phyloP scores from a whole-genome alignment of 805 yeast genomes.

The Ogataea degrootiae region DNA sequence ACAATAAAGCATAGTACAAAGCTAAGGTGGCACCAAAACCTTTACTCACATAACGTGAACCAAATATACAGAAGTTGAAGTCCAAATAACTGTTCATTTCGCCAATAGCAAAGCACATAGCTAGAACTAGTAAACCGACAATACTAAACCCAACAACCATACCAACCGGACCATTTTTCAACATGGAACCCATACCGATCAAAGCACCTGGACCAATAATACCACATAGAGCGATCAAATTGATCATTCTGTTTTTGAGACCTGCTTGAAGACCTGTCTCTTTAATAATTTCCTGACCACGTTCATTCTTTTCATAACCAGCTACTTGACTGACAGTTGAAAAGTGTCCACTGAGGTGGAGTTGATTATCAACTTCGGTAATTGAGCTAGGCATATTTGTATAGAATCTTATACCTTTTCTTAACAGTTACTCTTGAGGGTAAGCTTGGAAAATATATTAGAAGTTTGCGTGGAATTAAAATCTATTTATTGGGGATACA shows the following conservation, averaged over 20 bases:
- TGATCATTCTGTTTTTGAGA: conserved; percentile 46
- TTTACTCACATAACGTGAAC: conserved; percentile 45
- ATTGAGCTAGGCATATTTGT: too few relatives aligned
- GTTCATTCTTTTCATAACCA: neutral
- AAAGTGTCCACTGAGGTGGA: too few relatives aligned
- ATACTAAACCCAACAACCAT: conserved; percentile 44
- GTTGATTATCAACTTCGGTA: too few relatives aligned
- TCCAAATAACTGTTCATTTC: conserved; percentile 53
- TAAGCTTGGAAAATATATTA: too few relatives aligned
- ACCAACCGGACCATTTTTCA: conserved; percentile 52
- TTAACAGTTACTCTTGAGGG: too few relatives aligned
- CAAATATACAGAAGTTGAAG: conserved; percentile 48
- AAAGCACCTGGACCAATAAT: conserved; percentile 58
- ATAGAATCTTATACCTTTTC: too few relatives aligned
- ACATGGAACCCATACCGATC: conserved; percentile 45
- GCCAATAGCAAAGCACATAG: conserved; percentile 53
- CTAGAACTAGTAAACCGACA: conserved; percentile 47
- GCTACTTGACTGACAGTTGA: neutral
- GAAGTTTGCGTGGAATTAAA: too few relatives aligned
- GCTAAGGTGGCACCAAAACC: conserved; percentile 58
- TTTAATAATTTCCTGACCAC: too few relatives aligned
- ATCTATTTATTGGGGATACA: too few relatives aligned
- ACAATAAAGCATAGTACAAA: conserved; percentile 47
- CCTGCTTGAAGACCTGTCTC: conserved; percentile 37
- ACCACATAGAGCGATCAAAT: conserved; percentile 51